Percentiles rank a stretch among this genome's conserved stretches.
Conservation (phyloP, 176 grass and related monocot genomes). For the Bolboschoenus planiculmis region DNA sequence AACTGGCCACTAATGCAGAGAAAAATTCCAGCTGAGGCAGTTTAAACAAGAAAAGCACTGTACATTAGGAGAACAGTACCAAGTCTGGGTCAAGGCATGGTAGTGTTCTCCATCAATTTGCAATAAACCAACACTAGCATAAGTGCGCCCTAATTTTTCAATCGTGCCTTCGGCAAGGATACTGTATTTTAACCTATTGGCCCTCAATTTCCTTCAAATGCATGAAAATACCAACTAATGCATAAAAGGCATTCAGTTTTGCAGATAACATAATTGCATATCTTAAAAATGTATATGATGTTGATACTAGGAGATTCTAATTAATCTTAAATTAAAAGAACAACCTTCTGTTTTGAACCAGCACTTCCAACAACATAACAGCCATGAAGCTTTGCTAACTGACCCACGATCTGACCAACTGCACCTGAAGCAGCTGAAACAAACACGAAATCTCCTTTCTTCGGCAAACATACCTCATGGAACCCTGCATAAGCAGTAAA, state of each 20-base stretch:
- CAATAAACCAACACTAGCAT: neutral
- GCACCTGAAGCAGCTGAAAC: constrained; percentile 85
- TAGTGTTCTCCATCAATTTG: neutral
- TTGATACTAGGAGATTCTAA: neutral
- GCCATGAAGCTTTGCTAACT: constrained; percentile 84
- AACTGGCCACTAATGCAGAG: neutral
- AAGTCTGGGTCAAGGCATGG: neutral
- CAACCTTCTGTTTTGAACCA: constrained; percentile 51
- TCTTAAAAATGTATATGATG: neutral
- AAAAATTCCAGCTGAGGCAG: constrained; percentile 2
- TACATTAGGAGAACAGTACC: neutral
- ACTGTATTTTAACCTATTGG: neutral
- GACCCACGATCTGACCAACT: constrained; percentile 88
- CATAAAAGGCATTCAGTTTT: neutral
- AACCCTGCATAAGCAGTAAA: constrained; percentile 93
- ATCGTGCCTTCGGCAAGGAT: neutral
- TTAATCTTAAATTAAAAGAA: neutral
- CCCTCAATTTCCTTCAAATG: neutral
- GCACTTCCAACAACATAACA: constrained; percentile 88
- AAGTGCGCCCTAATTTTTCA: neutral
- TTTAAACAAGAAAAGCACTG: neutral
- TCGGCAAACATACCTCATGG: constrained; percentile 61
- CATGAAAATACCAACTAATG: neutral
- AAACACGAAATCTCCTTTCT: constrained; percentile 81
- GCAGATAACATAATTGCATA: neutral